These are phyloP conservation scores for Ramularia endophylla DNA, from an alignment of 2,329 filamentous ascomycete genomes.

Conservation along the genomic window DNA sequence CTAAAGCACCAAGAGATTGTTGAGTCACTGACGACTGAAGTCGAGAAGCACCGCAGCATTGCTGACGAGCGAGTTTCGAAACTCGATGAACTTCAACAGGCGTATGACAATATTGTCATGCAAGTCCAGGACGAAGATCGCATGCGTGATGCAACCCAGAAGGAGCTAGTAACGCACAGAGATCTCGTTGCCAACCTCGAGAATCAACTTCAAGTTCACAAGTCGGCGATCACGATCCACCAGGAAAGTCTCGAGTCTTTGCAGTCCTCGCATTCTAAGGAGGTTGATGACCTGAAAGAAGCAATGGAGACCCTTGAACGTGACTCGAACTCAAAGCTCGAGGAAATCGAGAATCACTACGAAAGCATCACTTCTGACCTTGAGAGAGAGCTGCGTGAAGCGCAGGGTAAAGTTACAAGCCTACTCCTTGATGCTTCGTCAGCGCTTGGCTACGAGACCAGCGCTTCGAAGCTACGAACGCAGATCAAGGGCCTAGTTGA, in stretches of 20 bases:
- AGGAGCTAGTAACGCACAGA: constrained; percentile 47
- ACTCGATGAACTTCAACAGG: constrained; percentile 67
- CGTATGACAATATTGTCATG: constrained; percentile 59
- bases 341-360: constrained; percentile 33
- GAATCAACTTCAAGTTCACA: constrained; percentile 51
- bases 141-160: constrained; percentile 51
- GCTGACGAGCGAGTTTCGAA: constrained; percentile 63
- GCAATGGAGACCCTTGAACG: constrained; percentile 40
- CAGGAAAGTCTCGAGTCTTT: constrained; percentile 49
- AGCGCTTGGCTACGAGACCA: constrained; percentile 58
- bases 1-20: constrained; percentile 47
- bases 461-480: constrained; percentile 35
- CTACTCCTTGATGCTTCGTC: constrained; percentile 58
- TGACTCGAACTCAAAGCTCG: constrained; percentile 29
- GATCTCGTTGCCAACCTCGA: constrained; percentile 51
- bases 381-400: constrained; percentile 54
- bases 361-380: constrained; percentile 36
- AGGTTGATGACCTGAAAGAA: constrained; percentile 58
- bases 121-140: constrained; percentile 63
- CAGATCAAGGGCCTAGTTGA: constrained; percentile 40
- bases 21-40: constrained; percentile 60
- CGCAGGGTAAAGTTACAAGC: constrained; percentile 54
- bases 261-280: constrained; percentile 47
- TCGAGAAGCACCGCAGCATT: constrained; percentile 73
- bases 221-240: constrained; percentile 49